phyloP scores from a whole-genome alignment of 805 yeast species.

The Starmerella cellae region DNA sequence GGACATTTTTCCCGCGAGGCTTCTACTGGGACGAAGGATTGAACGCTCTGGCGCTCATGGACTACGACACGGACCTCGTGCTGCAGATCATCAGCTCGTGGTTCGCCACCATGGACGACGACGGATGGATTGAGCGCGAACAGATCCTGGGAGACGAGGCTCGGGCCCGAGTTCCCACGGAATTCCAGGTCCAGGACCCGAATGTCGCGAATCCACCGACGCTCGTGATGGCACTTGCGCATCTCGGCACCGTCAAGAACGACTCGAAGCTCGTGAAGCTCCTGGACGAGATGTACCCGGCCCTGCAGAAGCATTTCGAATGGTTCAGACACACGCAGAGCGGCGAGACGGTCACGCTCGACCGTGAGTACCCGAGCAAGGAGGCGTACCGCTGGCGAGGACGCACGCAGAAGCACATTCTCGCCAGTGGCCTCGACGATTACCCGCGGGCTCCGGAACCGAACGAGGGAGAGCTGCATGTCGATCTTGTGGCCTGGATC shows the following conservation, averaged over 20 bases:
- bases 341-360: conserved; percentile 64
- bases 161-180: conserved; percentile 70
- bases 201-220: conserved; percentile 94
- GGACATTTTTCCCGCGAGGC: conserved; percentile 92
- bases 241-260: conserved; percentile 28
- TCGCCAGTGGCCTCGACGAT: conserved; percentile 91
- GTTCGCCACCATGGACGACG: conserved; percentile 72
- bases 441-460: conserved; percentile 77
- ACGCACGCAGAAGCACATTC: conserved; percentile 66
- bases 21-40: conserved; percentile 99
- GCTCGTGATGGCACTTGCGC: conserved; percentile 43
- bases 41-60: conserved; percentile 68
- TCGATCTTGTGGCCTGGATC: conserved; percentile 83
- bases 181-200: conserved; percentile 76
- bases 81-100: conserved; percentile 74
- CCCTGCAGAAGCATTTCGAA: conserved; percentile 59
- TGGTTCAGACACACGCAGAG: conserved; percentile 74
- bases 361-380: conserved; percentile 37
- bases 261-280: conserved; percentile 1
- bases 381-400: conserved; percentile 93
- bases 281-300: conserved; percentile 53
- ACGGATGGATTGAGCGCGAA: conserved; percentile 96
- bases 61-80: conserved; percentile 71
- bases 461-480: conserved; percentile 79
- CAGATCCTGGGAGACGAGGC: conserved; percentile 88